These are phyloP conservation scores for Exidia glandulosa DNA, from an alignment of 768 basidiomycete genomes.

Conservation along the genomic window DNA sequence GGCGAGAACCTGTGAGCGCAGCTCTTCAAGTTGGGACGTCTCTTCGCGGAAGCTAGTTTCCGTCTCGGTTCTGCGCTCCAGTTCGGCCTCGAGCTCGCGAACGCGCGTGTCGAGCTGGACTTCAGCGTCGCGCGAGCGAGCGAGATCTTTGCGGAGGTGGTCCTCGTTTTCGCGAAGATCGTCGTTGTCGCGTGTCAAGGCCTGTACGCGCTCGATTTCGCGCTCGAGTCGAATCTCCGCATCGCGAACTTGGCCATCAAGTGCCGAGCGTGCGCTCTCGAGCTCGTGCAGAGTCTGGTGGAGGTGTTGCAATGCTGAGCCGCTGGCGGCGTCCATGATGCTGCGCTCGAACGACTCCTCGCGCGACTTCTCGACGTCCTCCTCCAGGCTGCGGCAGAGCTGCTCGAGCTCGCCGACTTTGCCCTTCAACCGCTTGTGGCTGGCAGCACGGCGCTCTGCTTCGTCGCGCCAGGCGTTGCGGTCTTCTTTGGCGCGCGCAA, in stretches of 20 bases:
- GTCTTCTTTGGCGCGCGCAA: constrained; percentile 40
- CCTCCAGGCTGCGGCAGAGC: constrained; percentile 25
- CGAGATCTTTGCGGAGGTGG: not conserved
- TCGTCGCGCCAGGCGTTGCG: constrained; percentile 21
- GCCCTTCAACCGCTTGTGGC: constrained; percentile 58
- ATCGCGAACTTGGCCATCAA: not conserved
- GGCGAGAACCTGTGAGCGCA: not conserved
- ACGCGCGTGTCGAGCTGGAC: not conserved
- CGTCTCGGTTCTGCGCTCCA: constrained; percentile 29
- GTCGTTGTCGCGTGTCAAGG: not conserved
- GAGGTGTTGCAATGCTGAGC: not conserved
- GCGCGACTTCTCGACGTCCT: not conserved
- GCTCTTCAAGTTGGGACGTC: constrained; percentile 31
- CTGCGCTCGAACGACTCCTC: not conserved
- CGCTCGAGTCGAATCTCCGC: not conserved
- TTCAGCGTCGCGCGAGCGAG: not conserved
- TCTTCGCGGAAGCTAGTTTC: constrained; percentile 29
- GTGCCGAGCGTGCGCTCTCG: not conserved
- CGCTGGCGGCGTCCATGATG: not conserved
- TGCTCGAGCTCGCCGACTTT: constrained; percentile 66
- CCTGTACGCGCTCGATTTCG: not conserved
- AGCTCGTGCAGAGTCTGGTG: not conserved
- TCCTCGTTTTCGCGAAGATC: not conserved
- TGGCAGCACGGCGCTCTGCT: constrained; percentile 43
- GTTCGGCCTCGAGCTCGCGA: constrained; percentile 26